Evolutionary conservation across 1,284 basidiomycete genomes (phyloP).

Genomic region (Fomitiporia mediterranea): DNA sequence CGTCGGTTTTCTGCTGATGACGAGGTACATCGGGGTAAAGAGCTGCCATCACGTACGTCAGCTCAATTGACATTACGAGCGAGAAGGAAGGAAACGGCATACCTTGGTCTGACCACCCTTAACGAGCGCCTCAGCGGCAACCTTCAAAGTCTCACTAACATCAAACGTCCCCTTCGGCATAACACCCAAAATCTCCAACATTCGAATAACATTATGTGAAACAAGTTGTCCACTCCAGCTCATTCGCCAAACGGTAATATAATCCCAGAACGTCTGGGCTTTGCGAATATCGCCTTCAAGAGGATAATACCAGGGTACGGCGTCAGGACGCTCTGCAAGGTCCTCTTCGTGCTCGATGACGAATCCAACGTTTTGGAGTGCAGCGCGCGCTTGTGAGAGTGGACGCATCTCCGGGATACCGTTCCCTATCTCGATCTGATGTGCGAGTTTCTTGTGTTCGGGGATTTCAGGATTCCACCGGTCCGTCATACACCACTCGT

Average conservation of each 20-base stretch:
- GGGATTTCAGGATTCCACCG: conserved; percentile 85
- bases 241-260: conserved; percentile 84
- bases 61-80: conserved; percentile 5
- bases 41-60: conserved; percentile 39
- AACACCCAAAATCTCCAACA: conserved; percentile 76
- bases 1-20: conserved; percentile 60
- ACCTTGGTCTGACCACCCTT: conserved; percentile 87
- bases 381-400: conserved; percentile 67
- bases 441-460: conserved; percentile 87
- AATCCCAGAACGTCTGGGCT: conserved; percentile 93
- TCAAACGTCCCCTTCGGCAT: conserved; percentile 92
- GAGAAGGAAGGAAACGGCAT: conserved; percentile 25
- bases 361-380: conserved; percentile 85
- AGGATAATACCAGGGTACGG: conserved; percentile 93
- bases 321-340: conserved; percentile 81
- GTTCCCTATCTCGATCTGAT: conserved; percentile 89
- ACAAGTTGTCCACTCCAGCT: conserved; percentile 84
- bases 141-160: conserved; percentile 86
- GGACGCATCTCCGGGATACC: conserved; percentile 98
- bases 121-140: conserved; percentile 78
- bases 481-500: conserved; percentile 99
- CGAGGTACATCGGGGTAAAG: conserved; percentile 80
- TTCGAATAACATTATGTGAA: conserved; percentile 77
- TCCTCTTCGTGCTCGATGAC: conserved; percentile 91
- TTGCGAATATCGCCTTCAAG: conserved; percentile 91